Conservation (phyloP, 208 protist genomes). For the Eutreptiella sp. region DNA sequence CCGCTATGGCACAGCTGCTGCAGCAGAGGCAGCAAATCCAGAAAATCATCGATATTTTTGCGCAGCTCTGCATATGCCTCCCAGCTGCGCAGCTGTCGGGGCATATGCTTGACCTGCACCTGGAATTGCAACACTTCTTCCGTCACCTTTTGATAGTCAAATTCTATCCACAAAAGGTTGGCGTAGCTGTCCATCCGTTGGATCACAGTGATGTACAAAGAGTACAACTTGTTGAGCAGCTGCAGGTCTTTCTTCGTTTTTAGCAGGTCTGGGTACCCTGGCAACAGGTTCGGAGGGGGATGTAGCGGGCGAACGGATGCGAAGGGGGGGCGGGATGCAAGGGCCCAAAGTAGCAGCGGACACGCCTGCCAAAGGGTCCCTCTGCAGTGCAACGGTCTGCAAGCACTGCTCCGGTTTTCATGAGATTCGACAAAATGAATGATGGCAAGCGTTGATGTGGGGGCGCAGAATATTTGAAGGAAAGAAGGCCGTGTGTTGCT, state of each 20-base stretch:
- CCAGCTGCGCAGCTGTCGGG: conserved; percentile 38
- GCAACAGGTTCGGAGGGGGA: no score
- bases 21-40: conserved; percentile 44
- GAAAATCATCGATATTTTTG: conserved; percentile 46
- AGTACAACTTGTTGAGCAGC: conserved; percentile 51
- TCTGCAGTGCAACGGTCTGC: no score
- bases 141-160: conserved; percentile 45
- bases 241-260: conserved; percentile 39
- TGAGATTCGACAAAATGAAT: no score
- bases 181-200: conserved; percentile 35
- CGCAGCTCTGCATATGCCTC: conserved; percentile 49
- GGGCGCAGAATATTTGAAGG: no score
- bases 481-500: no score
- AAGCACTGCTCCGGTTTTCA: no score
- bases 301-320: no score
- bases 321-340: no score
- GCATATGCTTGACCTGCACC: conserved; percentile 23
- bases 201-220: conserved; percentile 48
- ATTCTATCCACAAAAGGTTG: conserved; percentile 47
- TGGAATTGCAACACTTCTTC: conserved; percentile 38
- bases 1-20: conserved; percentile 33
- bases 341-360: no score
- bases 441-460: no score
- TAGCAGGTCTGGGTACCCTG: conserved; percentile 41
- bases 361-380: no score